A percentile compares a stretch with the other conserved stretches of the same genome.
These are phyloP conservation scores for Penicillium vulpinum DNA, from an alignment of 2,329 filamentous ascomycete genomes.

Conservation along the genomic window DNA sequence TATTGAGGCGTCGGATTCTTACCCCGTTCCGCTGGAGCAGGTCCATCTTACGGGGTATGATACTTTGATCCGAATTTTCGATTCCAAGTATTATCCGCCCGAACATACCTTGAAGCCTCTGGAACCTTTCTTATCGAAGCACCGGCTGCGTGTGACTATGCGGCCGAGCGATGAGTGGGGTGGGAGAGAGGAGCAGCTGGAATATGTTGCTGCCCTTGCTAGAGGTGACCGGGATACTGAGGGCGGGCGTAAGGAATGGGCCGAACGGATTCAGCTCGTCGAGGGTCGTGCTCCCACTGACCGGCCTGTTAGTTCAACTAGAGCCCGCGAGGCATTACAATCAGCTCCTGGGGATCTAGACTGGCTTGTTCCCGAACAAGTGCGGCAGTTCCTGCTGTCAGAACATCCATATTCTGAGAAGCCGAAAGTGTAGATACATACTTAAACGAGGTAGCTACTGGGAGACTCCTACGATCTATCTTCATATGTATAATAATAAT, in stretches of 20 bases:
- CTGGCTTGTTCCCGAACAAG: constrained; percentile 37
- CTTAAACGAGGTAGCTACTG: neutral
- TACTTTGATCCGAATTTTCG: constrained; percentile 51
- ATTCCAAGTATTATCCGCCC: constrained; percentile 52
- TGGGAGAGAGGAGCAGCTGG: constrained; percentile 39
- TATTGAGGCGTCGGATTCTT: constrained; percentile 41
- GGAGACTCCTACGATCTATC: neutral
- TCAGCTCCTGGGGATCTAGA: constrained; percentile 34
- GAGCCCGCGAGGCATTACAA: constrained; percentile 39
- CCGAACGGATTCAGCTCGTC: constrained; percentile 43
- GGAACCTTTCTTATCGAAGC: constrained; percentile 43
- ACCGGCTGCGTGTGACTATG: constrained; percentile 48
- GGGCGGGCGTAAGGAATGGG: constrained; percentile 46
- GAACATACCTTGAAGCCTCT: constrained; percentile 45
- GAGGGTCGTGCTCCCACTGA: constrained; percentile 39
- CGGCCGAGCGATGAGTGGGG: constrained; percentile 45
- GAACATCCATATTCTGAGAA: constrained; percentile 32
- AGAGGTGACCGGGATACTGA: constrained; percentile 38
- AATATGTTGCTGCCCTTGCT: constrained; percentile 40
- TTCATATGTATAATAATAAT: neutral
- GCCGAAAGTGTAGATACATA: neutral
- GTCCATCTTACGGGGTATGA: constrained; percentile 52
- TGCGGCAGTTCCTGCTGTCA: constrained; percentile 36
- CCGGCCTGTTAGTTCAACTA: constrained; percentile 46
- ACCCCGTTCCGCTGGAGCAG: constrained; percentile 42